Percentiles rank a stretch among this genome's conserved stretches.
These are phyloP conservation scores for Pelagophyceae sp. DNA, from an alignment of 352 stramenopile genomes.

Conservation along the genomic window DNA sequence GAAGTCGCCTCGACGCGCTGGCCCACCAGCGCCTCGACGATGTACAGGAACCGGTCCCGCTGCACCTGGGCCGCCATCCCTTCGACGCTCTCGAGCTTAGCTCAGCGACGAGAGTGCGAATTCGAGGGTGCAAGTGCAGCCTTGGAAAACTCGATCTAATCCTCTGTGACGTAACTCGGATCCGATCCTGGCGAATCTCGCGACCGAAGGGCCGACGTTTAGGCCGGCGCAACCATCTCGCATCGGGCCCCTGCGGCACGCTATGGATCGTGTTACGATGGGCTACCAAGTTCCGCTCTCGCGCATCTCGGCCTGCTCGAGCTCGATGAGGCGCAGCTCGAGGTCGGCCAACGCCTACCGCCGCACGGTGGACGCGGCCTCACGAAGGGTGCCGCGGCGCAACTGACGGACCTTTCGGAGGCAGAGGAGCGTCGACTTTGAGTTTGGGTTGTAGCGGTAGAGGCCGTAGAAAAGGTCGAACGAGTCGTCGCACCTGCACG, in stretches of 20 bases:
- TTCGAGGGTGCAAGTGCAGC: too few relatives aligned
- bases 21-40: constrained; percentile 44
- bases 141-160: too few relatives aligned
- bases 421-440: constrained; percentile 49
- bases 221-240: too few relatives aligned
- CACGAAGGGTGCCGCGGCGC: not conserved
- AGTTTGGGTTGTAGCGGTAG: constrained; percentile 91
- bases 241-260: too few relatives aligned
- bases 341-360: constrained; percentile 7
- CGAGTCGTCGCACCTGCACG: constrained; percentile 87
- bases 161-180: too few relatives aligned
- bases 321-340: constrained; percentile 5
- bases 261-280: too few relatives aligned
- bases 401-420: constrained; percentile 27
- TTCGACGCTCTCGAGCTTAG: too few relatives aligned
- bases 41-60: constrained; percentile 47
- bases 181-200: too few relatives aligned
- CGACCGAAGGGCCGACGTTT: too few relatives aligned
- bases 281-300: too few relatives aligned
- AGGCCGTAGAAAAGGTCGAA: constrained; percentile 96
- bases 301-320: not conserved
- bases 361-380: not conserved
- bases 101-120: too few relatives aligned
- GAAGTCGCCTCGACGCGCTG: constrained; percentile 37
- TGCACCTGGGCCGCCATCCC: too few relatives aligned